Evolutionary conservation across 2,329 filamentous ascomycete genomes (phyloP), one percentile per base, ranked within the genome.

Genomic region (Ustilaginoidea virens): DNA sequence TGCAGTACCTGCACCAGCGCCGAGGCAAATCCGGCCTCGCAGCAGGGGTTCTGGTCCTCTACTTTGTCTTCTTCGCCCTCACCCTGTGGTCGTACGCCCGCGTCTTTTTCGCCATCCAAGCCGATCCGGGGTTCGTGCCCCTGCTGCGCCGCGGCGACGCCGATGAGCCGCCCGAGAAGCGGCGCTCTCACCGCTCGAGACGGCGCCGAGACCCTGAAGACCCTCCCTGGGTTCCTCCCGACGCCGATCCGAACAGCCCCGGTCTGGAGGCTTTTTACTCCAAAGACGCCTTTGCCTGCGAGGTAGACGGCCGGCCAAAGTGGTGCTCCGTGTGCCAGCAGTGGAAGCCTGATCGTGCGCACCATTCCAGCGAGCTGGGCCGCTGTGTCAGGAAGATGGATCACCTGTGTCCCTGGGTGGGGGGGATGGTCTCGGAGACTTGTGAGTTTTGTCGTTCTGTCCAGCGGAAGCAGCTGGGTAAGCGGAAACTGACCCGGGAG

Each of bases 341-440:
- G 38, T 93, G 80, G 72, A 96, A 94, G 51, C 74, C 80, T 1
- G 87, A 94, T 45, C 69, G 87, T 4, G 69, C 79, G 3, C 85
- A 93, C 48, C 87, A 96, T 52, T 92, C 80, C 45, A 75, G 75
- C 29, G 81, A 92, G 46, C 60, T 90, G 9, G 72, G 72, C 28
- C 67, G 83, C 24, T 96, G 87, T 45, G 79, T 92, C 14, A 60
- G 68, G 23, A 90, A 90, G 44, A 90, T 94, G 79, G 87, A 96
- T 38, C 87, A 96, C 47, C 90, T 86, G 44, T 98, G 90, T 45
- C 90, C 87, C 0, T 96, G 79, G 80, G 86, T 92, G n/a, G 87
- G 87, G 4, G 90, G 87, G 14, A 80, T 93, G 39, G 75, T 98
- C 7, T 79, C 74, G 0, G 86, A 94, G 49, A 85, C 73, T 2